phyloP scores from a whole-genome alignment of 2,329 filamentous ascomycete species.

The Pseudogymnoascus sp. region DNA sequence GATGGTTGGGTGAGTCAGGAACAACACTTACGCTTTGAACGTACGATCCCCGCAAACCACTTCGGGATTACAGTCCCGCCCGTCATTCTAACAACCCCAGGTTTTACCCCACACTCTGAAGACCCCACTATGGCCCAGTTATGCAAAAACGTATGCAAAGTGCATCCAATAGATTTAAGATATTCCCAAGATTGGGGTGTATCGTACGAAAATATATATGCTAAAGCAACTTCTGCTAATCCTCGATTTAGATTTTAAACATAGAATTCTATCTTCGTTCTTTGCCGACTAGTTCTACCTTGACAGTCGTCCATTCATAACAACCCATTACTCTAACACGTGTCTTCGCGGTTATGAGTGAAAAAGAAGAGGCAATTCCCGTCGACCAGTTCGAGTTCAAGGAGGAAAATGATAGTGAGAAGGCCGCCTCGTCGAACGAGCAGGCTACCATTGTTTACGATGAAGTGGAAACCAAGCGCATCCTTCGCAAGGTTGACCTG shows the following conservation, averaged over 20 bases:
- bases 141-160: background rate
- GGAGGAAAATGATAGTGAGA: background rate
- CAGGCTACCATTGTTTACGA: background rate
- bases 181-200: background rate
- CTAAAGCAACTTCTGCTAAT: background rate
- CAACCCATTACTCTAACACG: background rate
- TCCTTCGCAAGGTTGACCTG: conserved; percentile 43
- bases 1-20: background rate
- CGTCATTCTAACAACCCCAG: background rate
- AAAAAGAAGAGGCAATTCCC: background rate
- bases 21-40: background rate
- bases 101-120: background rate
- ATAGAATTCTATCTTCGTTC: background rate
- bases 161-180: background rate
- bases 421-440: background rate
- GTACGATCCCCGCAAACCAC: background rate
- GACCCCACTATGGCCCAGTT: background rate
- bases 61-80: background rate
- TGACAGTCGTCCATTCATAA: background rate
- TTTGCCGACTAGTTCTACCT: background rate
- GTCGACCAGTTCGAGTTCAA: background rate
- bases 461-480: conserved; percentile 19
- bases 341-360: background rate
- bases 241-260: background rate
- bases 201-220: background rate